Evolutionary conservation across 176 grass and related monocot genomes (phyloP), one percentile per base, ranked within the genome.

Genomic region (Oryza punctata): DNA sequence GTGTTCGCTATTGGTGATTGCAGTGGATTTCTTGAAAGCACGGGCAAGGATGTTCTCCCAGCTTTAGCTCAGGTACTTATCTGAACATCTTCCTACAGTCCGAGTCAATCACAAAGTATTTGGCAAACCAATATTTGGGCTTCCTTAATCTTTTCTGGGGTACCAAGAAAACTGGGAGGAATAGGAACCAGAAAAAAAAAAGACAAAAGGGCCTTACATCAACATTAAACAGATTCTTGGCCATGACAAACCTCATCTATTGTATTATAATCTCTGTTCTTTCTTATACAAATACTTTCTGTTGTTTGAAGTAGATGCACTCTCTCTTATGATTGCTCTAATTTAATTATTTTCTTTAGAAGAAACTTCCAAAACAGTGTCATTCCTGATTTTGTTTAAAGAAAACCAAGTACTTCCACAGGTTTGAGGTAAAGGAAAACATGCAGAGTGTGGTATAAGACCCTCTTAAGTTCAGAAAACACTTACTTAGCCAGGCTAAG

Each of bases 1-100:
- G 87, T 94, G 57, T 98, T 95, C 23, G 91, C 96, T 69, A 87
- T 98, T 78, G 96, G 96, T 85, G 96, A 98, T 86, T 98, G 96
- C 47, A 81, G 91, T 81, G 96, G 96, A 37, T 98, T 94, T 67
- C 87, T 95, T 15, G 93, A 95, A 80, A 91, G 87, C 84, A 98
- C 91, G 3, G 93, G 93, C 70, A 95, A 87, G 72, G 76, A 82
- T 75, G 91, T 90, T 86, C 89, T 95, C 88, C 96, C 93, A 18
- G 93, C 96, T 83, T 85, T 98, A 66, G 96, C 96, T 82, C 96
- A 98, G 93, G 96, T 99, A 88, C 43, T 75, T 79, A 41, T 44
- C 35, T 32, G 40, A 52, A 72, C 65, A 46, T 69, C 41, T 84
- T 70, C 6, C 24, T 29, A 18, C 79, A 70, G 28, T 70, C 21